A percentile compares a stretch with the other conserved stretches of the same genome.
Conservation (phyloP, 768 basidiomycete species). For the Sutorius australiensis region DNA sequence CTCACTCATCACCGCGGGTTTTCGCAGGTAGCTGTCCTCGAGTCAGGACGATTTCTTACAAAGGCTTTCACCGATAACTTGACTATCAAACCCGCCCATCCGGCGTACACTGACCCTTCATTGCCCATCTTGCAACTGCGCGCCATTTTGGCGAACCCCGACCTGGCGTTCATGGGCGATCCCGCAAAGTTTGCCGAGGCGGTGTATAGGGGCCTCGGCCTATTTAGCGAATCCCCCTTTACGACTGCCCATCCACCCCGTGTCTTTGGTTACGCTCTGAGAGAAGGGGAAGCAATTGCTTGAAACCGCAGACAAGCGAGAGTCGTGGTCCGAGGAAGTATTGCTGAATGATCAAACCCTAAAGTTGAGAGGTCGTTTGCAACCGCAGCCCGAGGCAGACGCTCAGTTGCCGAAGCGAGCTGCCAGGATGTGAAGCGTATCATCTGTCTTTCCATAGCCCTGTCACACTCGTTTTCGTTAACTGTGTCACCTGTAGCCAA, state of each 20-base stretch:
- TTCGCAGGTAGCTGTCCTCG: neutral
- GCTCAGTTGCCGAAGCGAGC: too few species aligned
- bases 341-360: neutral
- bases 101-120: neutral
- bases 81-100: neutral
- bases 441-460: too few species aligned
- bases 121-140: neutral
- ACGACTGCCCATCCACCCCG: constrained; percentile 11
- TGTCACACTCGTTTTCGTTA: too few species aligned
- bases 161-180: constrained; percentile 6
- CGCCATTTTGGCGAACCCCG: neutral
- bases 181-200: constrained; percentile 15
- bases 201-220: constrained; percentile 1
- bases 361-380: neutral
- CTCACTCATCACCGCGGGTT: neutral
- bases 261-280: neutral
- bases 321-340: constrained; percentile 17
- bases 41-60: constrained; percentile 1
- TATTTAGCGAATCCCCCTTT: constrained; percentile 16
- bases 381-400: neutral
- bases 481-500: too few species aligned
- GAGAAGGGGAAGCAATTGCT: constrained; percentile 5
- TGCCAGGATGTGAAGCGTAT: too few species aligned
- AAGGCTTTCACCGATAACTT: neutral
- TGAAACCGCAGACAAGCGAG: constrained; percentile 14